These are phyloP conservation scores for Aphanomyces astaci DNA, from an alignment of 352 stramenopile species.

Conservation along the genomic window DNA sequence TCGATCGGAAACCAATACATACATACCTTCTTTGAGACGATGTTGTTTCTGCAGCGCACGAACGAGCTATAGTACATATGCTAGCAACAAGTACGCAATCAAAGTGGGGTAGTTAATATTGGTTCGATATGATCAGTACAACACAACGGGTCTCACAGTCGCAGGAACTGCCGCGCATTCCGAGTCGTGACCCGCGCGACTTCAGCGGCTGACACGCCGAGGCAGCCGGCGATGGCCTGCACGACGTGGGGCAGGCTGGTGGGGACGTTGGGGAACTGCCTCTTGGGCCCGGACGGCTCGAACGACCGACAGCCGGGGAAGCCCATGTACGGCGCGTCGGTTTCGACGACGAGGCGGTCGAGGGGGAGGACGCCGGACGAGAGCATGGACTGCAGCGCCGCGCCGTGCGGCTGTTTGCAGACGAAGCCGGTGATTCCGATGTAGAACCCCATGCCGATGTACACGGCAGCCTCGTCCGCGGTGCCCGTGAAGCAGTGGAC, in stretches of 20 bases:
- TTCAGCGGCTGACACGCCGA: conserved; percentile 40
- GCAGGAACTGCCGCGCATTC: conserved; percentile 68
- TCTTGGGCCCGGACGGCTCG: conserved; percentile 36
- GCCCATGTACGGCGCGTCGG: conserved; percentile 89
- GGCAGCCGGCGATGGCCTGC: conserved; percentile 42
- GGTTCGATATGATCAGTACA: too few relatives aligned
- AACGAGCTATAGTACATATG: too few relatives aligned
- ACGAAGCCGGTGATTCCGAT: conserved; percentile 88
- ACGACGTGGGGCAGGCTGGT: conserved; percentile 53
- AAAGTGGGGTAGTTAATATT: too few relatives aligned
- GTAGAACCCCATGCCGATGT: conserved; percentile 75
- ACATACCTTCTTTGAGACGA: too few relatives aligned
- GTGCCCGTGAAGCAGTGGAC: conserved; percentile 90
- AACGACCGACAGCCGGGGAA: conserved; percentile 52
- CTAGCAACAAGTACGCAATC: too few relatives aligned
- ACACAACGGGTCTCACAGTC: too few relatives aligned
- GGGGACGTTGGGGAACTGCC: conserved; percentile 74
- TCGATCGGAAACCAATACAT: too few relatives aligned
- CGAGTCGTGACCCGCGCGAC: conserved; percentile 48
- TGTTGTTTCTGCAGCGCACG: too few relatives aligned
- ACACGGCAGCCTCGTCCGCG: conserved; percentile 56
- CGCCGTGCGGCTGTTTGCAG: conserved; percentile 60
- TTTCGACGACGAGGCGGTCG: conserved; percentile 84
- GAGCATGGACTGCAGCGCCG: conserved; percentile 29
- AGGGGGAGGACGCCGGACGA: conserved; percentile 65